These are phyloP conservation scores for Wallemia mellicola DNA, from an alignment of 1,284 basidiomycete species.

Conservation along the genomic window DNA sequence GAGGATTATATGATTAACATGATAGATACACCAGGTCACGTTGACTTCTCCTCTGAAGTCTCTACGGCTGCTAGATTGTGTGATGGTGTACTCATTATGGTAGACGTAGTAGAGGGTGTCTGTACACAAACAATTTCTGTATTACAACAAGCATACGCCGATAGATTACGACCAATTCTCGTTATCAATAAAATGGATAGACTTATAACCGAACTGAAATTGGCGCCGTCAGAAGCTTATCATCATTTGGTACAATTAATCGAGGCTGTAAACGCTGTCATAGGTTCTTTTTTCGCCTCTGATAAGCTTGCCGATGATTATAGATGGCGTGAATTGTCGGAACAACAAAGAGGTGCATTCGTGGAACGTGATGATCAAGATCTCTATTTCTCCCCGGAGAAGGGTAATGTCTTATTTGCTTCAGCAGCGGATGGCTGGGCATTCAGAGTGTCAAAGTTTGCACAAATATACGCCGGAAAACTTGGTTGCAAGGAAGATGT, in stretches of 20 bases:
- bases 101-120: slow-evolving; percentile 93
- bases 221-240: slow-evolving; percentile 74
- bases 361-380: slow-evolving; percentile 92
- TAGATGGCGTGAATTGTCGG: slow-evolving; percentile 71
- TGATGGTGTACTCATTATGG: slow-evolving; percentile 84
- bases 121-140: slow-evolving; percentile 97
- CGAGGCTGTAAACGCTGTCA: slow-evolving; percentile 93
- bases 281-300: slow-evolving; percentile 81
- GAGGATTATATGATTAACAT: slow-evolving; percentile 23
- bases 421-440: slow-evolving; percentile 96
- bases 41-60: slow-evolving; percentile 92
- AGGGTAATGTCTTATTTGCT: slow-evolving; percentile 88
- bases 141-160: slow-evolving; percentile 76
- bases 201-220: slow-evolving; percentile 70
- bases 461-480: slow-evolving; percentile 69
- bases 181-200: slow-evolving; percentile 96
- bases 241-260: slow-evolving; percentile 76
- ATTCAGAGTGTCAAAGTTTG: slow-evolving; percentile 77
- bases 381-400: slow-evolving; percentile 86
- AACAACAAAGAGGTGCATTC: slow-evolving; percentile 24
- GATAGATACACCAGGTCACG: slow-evolving; percentile 96
- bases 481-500: slow-evolving; percentile 71
- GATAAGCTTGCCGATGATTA: slow-evolving; percentile 95
- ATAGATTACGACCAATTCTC: slow-evolving; percentile 61
- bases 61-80: slow-evolving; percentile 77